Percentiles rank a stretch among this genome's conserved stretches.
These are phyloP conservation scores for Hydrangea macrophylla DNA, from an alignment of 148 eudicot species.

Conservation along the genomic window DNA sequence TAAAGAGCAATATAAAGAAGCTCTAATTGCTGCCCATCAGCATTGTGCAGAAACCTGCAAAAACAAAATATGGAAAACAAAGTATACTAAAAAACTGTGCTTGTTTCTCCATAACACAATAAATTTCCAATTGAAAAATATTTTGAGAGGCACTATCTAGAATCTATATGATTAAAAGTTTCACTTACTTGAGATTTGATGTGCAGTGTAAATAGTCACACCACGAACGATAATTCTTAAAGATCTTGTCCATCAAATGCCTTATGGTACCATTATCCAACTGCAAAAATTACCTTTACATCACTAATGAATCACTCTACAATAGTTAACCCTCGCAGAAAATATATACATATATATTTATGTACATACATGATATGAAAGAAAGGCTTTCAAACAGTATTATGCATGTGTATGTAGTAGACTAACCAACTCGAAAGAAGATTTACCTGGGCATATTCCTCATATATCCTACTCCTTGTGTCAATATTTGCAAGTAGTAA, in stretches of 20 bases:
- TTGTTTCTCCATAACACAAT: neutral
- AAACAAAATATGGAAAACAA: conserved; percentile 15
- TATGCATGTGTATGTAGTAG: no score
- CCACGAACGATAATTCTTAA: conserved; percentile 78
- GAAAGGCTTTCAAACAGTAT: no score
- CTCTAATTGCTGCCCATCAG: conserved; percentile 58
- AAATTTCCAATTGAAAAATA: neutral
- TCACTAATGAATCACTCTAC: no score
- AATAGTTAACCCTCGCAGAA: neutral
- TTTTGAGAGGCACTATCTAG: neutral
- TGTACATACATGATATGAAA: no score
- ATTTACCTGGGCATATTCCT: conserved; percentile 54
- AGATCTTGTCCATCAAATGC: conserved; percentile 60
- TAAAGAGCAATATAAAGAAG: conserved; percentile 89
- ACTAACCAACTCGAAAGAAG: neutral
- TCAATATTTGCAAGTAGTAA: conserved; percentile 93
- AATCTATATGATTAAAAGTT: conserved; percentile 3
- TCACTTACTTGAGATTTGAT: conserved; percentile 67
- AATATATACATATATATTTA: no score
- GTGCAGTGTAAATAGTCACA: conserved; percentile 79
- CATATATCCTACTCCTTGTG: conserved; percentile 48
- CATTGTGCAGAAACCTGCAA: conserved; percentile 56
- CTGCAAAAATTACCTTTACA: conserved; percentile 50
- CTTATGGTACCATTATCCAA: conserved; percentile 55
- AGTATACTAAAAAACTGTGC: neutral